phyloP scores from a whole-genome alignment of 202 grass and related monocot genomes.

The Zoysia matrella region DNA sequence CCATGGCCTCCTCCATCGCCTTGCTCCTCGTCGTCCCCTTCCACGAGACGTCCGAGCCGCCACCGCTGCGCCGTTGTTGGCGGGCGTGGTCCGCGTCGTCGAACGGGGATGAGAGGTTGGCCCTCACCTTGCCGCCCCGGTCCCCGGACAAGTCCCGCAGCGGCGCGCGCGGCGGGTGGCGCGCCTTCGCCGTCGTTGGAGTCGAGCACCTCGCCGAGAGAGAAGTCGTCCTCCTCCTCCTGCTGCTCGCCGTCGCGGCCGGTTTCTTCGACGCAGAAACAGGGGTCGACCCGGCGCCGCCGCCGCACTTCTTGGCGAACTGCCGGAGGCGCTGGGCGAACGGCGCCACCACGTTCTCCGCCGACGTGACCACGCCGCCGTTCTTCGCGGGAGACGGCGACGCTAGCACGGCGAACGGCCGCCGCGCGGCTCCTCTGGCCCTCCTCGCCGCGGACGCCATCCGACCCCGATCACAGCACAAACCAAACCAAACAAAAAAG shows the following conservation, averaged over 20 bases:
- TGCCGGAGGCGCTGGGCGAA: slow-evolving; percentile 14
- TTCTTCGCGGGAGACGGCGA: slow-evolving; percentile 13
- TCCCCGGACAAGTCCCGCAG: slow-evolving; percentile 12
- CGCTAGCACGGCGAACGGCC: slow-evolving; percentile 36
- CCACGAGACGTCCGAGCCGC: background rate
- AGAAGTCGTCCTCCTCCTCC: slow-evolving; percentile 7
- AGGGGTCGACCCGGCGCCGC: slow-evolving; percentile 12
- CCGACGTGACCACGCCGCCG: background rate
- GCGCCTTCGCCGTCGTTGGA: slow-evolving; percentile 17
- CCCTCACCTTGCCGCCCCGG: background rate
- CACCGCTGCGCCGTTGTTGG: background rate
- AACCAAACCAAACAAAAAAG: background rate
- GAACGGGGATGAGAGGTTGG: background rate
- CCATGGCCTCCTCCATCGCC: slow-evolving; percentile 56
- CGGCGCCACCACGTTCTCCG: slow-evolving; percentile 36
- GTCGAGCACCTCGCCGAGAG: background rate
- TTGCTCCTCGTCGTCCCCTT: slow-evolving; percentile 9
- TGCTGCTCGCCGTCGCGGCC: background rate
- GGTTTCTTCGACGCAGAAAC: slow-evolving; percentile 20
- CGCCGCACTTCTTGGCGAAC: slow-evolving; percentile 10
- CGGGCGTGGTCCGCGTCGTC: background rate
- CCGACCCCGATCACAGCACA: background rate
- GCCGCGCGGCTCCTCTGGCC: slow-evolving; percentile 7
- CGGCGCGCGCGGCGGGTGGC: background rate
- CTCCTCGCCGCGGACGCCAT: slow-evolving; percentile 40